phyloP scores from a whole-genome alignment of 2,329 filamentous ascomycete genomes.

The Phialemonium atrogriseum region DNA sequence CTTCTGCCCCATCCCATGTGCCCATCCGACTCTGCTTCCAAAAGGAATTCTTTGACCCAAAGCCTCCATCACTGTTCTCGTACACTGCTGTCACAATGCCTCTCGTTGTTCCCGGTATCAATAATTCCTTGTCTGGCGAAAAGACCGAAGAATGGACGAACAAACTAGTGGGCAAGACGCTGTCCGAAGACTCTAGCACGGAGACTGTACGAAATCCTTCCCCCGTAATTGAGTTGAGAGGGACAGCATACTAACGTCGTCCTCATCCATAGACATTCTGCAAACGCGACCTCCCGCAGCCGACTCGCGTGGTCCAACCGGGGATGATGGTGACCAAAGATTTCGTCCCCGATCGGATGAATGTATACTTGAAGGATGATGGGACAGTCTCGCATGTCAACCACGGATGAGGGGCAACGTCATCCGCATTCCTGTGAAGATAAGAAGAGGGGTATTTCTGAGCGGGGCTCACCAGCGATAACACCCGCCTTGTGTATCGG shows the following conservation, averaged over 20 bases:
- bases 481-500: too few species aligned
- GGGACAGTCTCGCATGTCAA: constrained; percentile 52
- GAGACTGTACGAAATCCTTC: constrained; percentile 38
- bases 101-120: constrained; percentile 55
- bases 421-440: too few species aligned
- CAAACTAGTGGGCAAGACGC: constrained; percentile 57
- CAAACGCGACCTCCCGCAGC: constrained; percentile 49
- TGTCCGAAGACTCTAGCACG: constrained; percentile 40
- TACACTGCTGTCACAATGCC: constrained; percentile 45
- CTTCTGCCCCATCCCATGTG: too few species aligned
- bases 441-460: not conserved
- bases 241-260: constrained; percentile 2
- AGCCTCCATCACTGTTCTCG: not conserved
- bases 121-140: constrained; percentile 30
- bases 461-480: too few species aligned
- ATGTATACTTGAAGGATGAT: constrained; percentile 51
- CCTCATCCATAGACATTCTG: constrained; percentile 41
- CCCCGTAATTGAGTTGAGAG: not conserved
- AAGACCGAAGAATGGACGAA: constrained; percentile 50
- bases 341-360: constrained; percentile 44
- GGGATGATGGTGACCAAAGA: constrained; percentile 52
- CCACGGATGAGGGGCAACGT: constrained; percentile 36
- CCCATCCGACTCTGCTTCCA: too few species aligned
- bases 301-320: constrained; percentile 47
- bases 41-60: too few species aligned